Evolutionary conservation across 73 alveolate species (phyloP), one percentile per base, ranked within the genome.

Genomic region (Uronychia setigera): DNA sequence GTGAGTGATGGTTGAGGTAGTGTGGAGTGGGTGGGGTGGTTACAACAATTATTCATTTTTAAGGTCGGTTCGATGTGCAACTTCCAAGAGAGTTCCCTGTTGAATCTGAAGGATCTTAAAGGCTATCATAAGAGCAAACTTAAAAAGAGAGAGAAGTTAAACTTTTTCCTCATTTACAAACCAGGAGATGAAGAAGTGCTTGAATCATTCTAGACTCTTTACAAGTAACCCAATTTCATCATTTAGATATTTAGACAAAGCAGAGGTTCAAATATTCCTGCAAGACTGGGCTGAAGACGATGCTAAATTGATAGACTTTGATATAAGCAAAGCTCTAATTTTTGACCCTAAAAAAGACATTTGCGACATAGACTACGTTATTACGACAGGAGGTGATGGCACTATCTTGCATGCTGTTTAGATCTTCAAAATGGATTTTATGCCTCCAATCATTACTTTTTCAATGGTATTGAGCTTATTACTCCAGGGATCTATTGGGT

Each of bases 311-410:
- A 46, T 11, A 46, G 81, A 82, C 19, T 58, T 74, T 1, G 25
- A 31, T 28, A 30, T 76, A 26, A 82, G 60, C 19, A 33, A 83
- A 27, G 60, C 35, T 25, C 27, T 1, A 1, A 26, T 34, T 59
- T 83, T 83, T 33, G 32, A 76, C 79, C 29, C 32, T 1, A 26
- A 76, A 33, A 31, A 76, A 26, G 79, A 83, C 28, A 78, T 30
- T 31, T 60, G 35, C 67, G 58, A 60, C 1, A 83, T 89, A 30
- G 34, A 89, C 76, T 75, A 59, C 27, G 35, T 85, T 1, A 79
- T 89, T 33, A 84, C 91, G 25, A 35, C 85, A 0, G 95, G 95
- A 60, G 95, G 95, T 26, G 95, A 89, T 89, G 95, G 95, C 13
- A 89, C 92, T 31, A 82, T 89, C 77, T 35, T 89, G 1, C 80